Evolutionary conservation across 768 basidiomycete species (phyloP), one percentile per base, ranked within the genome.

Genomic region (Rhizopogon rudus): DNA sequence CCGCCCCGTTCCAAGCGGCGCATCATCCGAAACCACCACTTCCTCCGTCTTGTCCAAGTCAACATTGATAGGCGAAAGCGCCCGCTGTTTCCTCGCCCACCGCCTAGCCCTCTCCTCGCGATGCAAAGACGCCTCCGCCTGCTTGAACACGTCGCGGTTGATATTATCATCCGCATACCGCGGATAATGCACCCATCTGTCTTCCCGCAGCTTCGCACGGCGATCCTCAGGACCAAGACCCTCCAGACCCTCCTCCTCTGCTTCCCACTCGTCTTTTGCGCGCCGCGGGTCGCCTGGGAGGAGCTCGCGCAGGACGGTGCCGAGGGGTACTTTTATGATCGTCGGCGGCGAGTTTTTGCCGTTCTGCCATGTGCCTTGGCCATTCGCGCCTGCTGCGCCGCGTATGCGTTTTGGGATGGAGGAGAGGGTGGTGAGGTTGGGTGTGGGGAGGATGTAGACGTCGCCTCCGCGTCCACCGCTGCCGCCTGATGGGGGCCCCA

Each of bases 401-500:
- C 80, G 79, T 33, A 91, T 73, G 40, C 86, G 84, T 54, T 82
- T 83, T 0, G 85, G 75, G 0, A 98, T 77, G 0, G 84, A 78
- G 5, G 87, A 79, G 20, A 98, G 84, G 0, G 88, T 88, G 0
- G 91, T 90, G 17, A 98, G 73, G 37, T 83, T 77, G 0, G 87
- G 78, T 0, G 88, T 87, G 0, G 96, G 91, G 35, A 84, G 71
- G 61, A 98, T 79, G 66, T 93, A 93, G 33, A 98, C 84, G 63
- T 88, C 85, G 4, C 91, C 93, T 28, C 95, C 96, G 44, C 80
- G 79, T 2, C 94, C 96, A 14, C 96, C 96, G 57, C 90, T 89
- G 1, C 95, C 96, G 0, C 96, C 96, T 9, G 93, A 95, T 0
- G 96, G 93, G 1, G 94, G 93, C 0, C 93, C 92, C 57, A 83